Conservation (phyloP, 106 monocot species). For the Dendrobium nobile region DNA sequence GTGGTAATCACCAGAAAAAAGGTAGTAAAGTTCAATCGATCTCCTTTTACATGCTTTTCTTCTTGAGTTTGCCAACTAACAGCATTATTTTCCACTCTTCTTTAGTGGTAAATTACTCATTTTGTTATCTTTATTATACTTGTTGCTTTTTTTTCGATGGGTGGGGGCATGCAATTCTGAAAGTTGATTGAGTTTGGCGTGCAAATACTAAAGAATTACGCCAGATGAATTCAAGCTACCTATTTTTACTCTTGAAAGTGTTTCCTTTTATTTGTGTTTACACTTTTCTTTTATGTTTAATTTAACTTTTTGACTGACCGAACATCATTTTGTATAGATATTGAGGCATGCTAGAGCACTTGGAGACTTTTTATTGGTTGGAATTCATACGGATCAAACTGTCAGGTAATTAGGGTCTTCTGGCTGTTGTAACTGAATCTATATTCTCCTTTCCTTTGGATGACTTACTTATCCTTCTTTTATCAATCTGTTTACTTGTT, state of each 20-base stretch:
- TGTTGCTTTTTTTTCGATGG: neutral
- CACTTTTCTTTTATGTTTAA: neutral
- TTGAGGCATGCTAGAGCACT: slow-evolving; percentile 49
- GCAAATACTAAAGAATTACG: neutral
- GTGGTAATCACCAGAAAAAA: neutral
- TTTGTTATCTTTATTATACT: neutral
- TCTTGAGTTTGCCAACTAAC: neutral
- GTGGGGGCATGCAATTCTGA: neutral
- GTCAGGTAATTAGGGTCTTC: slow-evolving; percentile 31
- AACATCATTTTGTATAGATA: slow-evolving; percentile 30
- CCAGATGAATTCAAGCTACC: neutral
- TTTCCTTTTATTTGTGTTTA: neutral
- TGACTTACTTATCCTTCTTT: neutral
- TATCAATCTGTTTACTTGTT: neutral
- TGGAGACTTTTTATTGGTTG: slow-evolving; percentile 75
- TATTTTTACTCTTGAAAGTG: neutral
- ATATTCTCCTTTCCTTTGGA: neutral
- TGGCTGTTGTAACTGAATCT: neutral
- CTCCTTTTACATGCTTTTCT: neutral
- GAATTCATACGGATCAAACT: slow-evolving; percentile 71
- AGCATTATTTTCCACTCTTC: neutral
- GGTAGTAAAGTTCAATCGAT: neutral
- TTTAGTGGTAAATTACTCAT: neutral
- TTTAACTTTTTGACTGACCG: neutral
- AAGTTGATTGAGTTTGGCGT: neutral